Conservation (phyloP, 1,139 yeast genomes). For the Nakaseomyces kungkrabaensis region DNA sequence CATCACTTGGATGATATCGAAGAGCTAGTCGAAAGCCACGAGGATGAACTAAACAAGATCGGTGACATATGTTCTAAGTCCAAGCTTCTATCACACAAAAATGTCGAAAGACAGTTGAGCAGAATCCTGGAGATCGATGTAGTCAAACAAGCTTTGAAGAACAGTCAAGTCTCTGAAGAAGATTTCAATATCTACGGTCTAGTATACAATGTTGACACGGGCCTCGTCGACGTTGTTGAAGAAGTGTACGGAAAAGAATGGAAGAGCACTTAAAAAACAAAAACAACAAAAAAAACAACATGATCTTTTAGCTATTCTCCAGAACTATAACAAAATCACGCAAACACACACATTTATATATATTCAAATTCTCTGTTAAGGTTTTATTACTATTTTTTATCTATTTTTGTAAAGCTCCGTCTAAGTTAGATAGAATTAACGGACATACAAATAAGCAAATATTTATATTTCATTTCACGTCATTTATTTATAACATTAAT, state of each 20-base stretch:
- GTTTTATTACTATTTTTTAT: neutral
- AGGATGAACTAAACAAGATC: slow-evolving; percentile 28
- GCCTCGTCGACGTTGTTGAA: slow-evolving; percentile 44
- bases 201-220: slow-evolving; percentile 78
- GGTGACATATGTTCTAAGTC: slow-evolving; percentile 31
- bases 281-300: neutral
- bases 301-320: too few relatives aligned
- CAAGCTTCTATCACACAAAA: slow-evolving; percentile 70
- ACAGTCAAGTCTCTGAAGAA: slow-evolving; percentile 42
- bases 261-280: neutral
- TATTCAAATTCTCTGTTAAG: neutral
- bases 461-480: neutral
- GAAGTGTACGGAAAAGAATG: slow-evolving; percentile 10
- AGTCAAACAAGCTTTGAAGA: slow-evolving; percentile 60
- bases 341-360: neutral
- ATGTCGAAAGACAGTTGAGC: slow-evolving; percentile 53
- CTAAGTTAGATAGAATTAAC: slow-evolving; percentile 1
- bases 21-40: slow-evolving; percentile 34
- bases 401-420: neutral
- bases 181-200: slow-evolving; percentile 61
- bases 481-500: neutral
- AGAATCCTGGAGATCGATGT: slow-evolving; percentile 52
- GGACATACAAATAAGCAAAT: neutral
- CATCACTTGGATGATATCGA: slow-evolving; percentile 37
- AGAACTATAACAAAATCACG: neutral